Evolutionary conservation across 768 basidiomycete species (phyloP).

Genomic region (Mycena chlorophos): DNA sequence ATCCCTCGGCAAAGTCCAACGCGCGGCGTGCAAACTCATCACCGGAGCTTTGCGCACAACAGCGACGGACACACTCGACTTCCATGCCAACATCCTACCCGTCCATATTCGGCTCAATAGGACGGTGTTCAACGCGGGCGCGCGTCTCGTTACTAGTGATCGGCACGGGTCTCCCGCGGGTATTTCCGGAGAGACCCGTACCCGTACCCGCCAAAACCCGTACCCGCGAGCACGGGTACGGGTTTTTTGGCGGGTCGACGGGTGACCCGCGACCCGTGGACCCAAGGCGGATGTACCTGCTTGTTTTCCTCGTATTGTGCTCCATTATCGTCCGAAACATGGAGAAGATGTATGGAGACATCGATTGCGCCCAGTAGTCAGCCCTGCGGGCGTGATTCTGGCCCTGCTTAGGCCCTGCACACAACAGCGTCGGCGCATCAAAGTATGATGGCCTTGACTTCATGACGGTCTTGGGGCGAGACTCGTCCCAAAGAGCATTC

Average conservation of each 20-base stretch:
- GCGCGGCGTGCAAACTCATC: conserved; percentile 5
- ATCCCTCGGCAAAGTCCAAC: conserved; percentile 3
- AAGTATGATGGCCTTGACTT: too few relatives aligned
- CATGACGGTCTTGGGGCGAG: too few relatives aligned
- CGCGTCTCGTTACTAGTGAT: background rate
- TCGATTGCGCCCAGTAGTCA: too few relatives aligned
- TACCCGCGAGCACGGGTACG: background rate
- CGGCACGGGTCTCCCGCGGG: background rate
- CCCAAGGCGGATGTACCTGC: too few relatives aligned
- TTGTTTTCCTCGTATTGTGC: too few relatives aligned
- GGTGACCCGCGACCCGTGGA: background rate
- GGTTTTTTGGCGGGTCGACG: background rate
- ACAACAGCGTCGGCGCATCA: too few relatives aligned
- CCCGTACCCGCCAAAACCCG: background rate
- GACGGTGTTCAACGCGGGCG: background rate
- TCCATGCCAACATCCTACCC: conserved; percentile 18
- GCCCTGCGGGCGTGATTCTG: too few relatives aligned
- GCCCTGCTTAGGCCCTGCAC: too few relatives aligned
- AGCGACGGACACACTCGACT: conserved; percentile 17
- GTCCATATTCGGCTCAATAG: conserved; percentile 10
- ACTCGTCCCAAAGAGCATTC: too few relatives aligned
- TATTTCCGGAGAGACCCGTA: background rate
- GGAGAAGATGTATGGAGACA: too few relatives aligned
- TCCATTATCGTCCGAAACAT: too few relatives aligned
- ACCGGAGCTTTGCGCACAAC: conserved; percentile 16